Percentiles rank a stretch among this genome's conserved stretches.
phyloP scores from a whole-genome alignment of 148 eudicot species.

The Rhododendron simsii region DNA sequence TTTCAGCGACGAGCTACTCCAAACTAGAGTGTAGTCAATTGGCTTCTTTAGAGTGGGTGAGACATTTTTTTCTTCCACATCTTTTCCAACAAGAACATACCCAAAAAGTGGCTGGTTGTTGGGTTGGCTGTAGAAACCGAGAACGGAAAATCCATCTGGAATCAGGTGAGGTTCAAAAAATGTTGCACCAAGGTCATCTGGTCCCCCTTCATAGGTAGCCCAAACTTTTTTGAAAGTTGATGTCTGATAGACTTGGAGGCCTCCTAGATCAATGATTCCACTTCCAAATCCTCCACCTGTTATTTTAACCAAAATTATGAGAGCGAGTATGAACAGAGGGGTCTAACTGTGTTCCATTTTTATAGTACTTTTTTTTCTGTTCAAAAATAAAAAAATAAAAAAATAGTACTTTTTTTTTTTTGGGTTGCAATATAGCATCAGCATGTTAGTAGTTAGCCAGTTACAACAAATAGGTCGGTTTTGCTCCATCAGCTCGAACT shows the following conservation, averaged over 20 bases:
- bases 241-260: constrained; percentile 19
- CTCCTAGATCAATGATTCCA: constrained; percentile 30
- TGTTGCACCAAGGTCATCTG: constrained; percentile 21
- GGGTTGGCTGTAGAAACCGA: constrained; percentile 27
- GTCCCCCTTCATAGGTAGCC: constrained; percentile 28
- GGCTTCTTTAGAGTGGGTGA: constrained; percentile 8
- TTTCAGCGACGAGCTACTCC: constrained; percentile 17
- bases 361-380: too few relatives aligned
- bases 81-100: constrained; percentile 29
- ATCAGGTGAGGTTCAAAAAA: constrained; percentile 22
- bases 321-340: neutral
- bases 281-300: constrained; percentile 24
- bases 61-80: neutral
- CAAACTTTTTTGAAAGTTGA: constrained; percentile 22
- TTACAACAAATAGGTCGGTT: neutral
- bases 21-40: constrained; percentile 24
- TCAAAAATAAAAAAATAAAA: too few relatives aligned
- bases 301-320: neutral
- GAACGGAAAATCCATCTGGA: constrained; percentile 28
- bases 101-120: constrained; percentile 26
- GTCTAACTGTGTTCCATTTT: neutral
- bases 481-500: neutral
- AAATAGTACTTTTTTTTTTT: too few relatives aligned
- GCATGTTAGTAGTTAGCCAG: neutral
- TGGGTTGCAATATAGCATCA: neutral